Evolutionary conservation across 768 basidiomycete species (phyloP), one percentile per base, ranked within the genome.

Genomic region (Naematelia encephala): DNA sequence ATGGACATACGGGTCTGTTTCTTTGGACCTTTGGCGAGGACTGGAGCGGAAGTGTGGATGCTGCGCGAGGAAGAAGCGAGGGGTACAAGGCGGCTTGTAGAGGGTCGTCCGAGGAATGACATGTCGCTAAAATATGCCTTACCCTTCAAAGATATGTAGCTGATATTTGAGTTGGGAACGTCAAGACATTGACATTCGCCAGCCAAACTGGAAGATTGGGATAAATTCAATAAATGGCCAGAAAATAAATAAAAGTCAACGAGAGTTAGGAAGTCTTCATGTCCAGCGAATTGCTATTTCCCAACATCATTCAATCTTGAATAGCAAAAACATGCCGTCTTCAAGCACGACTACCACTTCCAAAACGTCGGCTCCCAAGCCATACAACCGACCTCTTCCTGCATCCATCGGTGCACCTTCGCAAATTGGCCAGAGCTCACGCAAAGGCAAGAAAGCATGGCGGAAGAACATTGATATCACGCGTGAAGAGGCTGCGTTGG

Each of bases 401-500:
- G 34, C 34, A 16, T 8, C 34, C 34, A 8, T 67, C 16, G 79
- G 79, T 14, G 79, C 79, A 14, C 80, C 80, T 14, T 63, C 78
- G 22, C 76, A 77, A 57, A 63, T 69, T 19, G 63, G 68, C 12
- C 91, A 93, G 75, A 76, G 85, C 0, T 89, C 87, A 67, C 80
- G 91, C 57, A 94, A 91, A 76, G 90, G 91, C n/a, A 94, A 94
- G 76, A 85, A 84, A 56, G 85, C 91, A 48, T 94, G 92, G 92
- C 79, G 92, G 73, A 94, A 96, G 80, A 90, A 96, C 76, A 86
- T 94, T 53, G 86, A 94, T 73, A 82, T 94, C 51, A 83, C 84
- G 23, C 85, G 85, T 51, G 85, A 92, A 19, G 91, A 93, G 67
- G 79, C 81, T 48, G 85, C 84, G 1, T 70, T 93, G 62, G 91